Base-by-base conservation (phyloP, 2,329 filamentous ascomycete genomes). In the Fusarium sp. region DNA sequence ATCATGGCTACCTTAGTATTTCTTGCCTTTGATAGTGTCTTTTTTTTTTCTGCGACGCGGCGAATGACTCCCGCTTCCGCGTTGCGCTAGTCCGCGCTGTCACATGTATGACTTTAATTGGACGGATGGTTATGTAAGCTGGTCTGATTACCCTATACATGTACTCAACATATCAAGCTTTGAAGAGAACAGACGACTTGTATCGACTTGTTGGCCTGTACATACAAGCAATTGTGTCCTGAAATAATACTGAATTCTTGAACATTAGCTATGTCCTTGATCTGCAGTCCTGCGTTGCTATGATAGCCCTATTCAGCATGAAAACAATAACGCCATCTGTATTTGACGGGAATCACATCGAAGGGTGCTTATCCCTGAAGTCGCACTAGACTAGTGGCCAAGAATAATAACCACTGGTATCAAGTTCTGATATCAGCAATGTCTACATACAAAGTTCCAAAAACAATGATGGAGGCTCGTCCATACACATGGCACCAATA, bases 41-140 rank as follows among this genome's bases (percentile, higher is more conserved):
- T 71, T 72, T 72, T 71, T 67, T 70, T 65, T 66, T 51, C n/a
- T 12, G 42, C n/a, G 20, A 59, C 68, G 47, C 68, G 68, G 63
- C 54, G 51, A 65, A 58, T 71, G 68, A 71, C 68, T 71, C 63
- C 32, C 50, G 38, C 46, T 56, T 44, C 65, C 68, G 68, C 46
- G 64, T 62, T 66, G n/a, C 51, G 38, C 68, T 68, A 58, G 47
- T 49, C 51, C 60, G 43, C 68, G 68, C 32, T 65, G 56, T 71
- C 68, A 71, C 68, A 65, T 71, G 68, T 22, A 24, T 25, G 20
- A 40, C 18, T 44, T 59, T 45, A 59, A 45, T 20, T 63, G 45
- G n/a, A n/a, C 59, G 45, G n/a, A n/a, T 22, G n/a, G 30, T 42
- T 43, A 40, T 32, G 27, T 53, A 51, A 42, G n/a, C 5, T 9